Evolutionary conservation across 1,284 basidiomycete species (phyloP), one percentile per base, ranked within the genome.

Genomic region (Rhodotorula mucilaginosa): DNA sequence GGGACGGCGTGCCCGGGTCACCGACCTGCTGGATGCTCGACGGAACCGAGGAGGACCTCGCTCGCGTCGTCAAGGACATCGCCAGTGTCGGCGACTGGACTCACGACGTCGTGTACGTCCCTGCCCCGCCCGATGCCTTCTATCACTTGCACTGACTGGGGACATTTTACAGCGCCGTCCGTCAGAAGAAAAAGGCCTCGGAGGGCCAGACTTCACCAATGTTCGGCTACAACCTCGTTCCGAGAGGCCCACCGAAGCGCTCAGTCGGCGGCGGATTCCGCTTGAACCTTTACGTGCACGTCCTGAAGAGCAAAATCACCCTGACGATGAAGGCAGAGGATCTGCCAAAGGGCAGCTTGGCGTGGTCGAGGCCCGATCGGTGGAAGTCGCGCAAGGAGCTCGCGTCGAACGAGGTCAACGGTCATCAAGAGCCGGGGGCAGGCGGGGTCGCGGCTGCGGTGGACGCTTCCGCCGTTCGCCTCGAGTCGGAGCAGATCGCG

Each of bases 21-120:
- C 62, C 44, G 26, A 68, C 61, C 39, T 59, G 52, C n/a, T 75
- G 72, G 69, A 64, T 69, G 34, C 47, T 75, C 19, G 46, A 65
- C 3, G 74, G 62, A 4, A 48, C 39, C 7, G 39, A 46, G 15
- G 51, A 51, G 16, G 74, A 75, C 21, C 48, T 65, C 2, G 31
- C 44, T 2, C 29, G 18, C 12, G 26, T 75, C 15, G 71, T 72
- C 4, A 10, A 62, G 15, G 52, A 49, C 2, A 47, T 75, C 23
- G 67, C 74, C 18, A 15, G 7, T 2, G 67, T 69, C 15, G 69
- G 65, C 13, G 56, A 46, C 1, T 73, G 67, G 71, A 44, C 12
- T 5, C 5, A 52, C 29, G 62, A 64, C 52, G n/a, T 58, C 12
- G 8, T 69, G 74, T 75, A 19, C 49, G 74, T 64, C 12, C 3